Evolutionary conservation across 2,329 filamentous ascomycete species (phyloP), one percentile per base, ranked within the genome.

Genomic region (Aurifilum marmelostoma): DNA sequence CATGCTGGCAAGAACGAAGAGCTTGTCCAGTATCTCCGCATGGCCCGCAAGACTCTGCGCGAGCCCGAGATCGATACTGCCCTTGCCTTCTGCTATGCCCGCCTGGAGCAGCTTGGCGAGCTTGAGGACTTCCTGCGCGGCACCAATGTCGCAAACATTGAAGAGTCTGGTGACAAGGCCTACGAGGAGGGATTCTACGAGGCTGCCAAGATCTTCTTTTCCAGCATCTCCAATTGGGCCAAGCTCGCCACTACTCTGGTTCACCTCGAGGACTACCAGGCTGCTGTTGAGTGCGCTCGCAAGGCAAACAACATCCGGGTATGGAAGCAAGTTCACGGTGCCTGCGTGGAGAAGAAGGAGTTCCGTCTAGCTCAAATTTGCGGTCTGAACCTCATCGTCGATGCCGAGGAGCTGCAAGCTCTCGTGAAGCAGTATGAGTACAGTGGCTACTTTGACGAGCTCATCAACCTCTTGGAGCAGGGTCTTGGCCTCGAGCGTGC

Each of bases 301-400:
- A 98, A 99, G 84, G 96, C 96, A 75, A 99, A 98, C 86, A 98
- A 93, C 81, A 94, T 97, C 82, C 97, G 97, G 85, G 96, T 99
- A 65, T 99, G 96, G 96, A 97, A 96, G 83, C 93, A 99, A 82
- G 96, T 99, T 74, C 97, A 98, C 82, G 92, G 93, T 77, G 96
- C 95, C 29, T 99, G 96, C 78, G 92, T 99, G 73, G 89, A 88
- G 72, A 99, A 98, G 89, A 98, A 97, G 85, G 96, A 99, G 79
- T 99, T 99, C 89, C 92, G 95, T 71, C 91, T 99, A 70, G 96
- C 97, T 34, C 96, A 98, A 83, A 99, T 99, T 75, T 99, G 96
- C 77, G 97, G 97, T 86, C 89, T 99, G 71, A 98, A 99, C 83
- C 86, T 99, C 70, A 97, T 99, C 76, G 91, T 99, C 32, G 95